Evolutionary conservation across 1,284 basidiomycete species (phyloP).

Genomic region (Fomitopsis palustris): DNA sequence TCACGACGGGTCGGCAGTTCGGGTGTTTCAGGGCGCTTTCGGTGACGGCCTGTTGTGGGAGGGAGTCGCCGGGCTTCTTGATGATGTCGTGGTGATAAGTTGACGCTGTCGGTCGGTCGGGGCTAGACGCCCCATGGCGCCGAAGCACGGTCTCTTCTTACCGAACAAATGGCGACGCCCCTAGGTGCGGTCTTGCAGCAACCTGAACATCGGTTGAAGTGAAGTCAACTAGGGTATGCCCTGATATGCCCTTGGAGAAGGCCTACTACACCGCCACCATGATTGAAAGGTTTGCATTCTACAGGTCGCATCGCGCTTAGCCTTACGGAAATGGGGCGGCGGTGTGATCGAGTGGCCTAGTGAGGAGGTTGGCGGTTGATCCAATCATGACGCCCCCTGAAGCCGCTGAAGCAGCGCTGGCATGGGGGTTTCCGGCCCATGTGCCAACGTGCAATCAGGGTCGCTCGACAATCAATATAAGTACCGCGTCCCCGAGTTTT

Average conservation of each 20-base stretch:
- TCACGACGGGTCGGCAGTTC: background rate
- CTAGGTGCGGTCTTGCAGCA: background rate
- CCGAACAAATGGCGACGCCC: background rate
- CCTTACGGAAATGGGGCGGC: background rate
- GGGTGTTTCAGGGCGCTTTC: background rate
- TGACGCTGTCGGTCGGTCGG: background rate
- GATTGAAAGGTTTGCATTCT: background rate
- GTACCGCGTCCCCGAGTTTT: conserved; percentile 19
- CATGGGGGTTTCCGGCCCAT: background rate
- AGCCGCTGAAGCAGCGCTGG: background rate
- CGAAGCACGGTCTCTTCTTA: background rate
- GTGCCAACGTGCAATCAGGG: background rate
- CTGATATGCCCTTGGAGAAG: background rate
- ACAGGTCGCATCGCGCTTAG: too few species aligned
- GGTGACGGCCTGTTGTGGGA: background rate
- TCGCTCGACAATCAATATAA: background rate
- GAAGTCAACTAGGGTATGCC: too few species aligned
- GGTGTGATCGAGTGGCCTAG: background rate
- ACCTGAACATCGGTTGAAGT: too few species aligned
- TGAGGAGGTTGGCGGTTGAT: background rate
- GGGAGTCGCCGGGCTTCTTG: background rate
- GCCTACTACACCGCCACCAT: background rate
- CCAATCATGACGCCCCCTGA: background rate
- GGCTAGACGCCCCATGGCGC: background rate
- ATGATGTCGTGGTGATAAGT: background rate